Evolutionary conservation across 495 filamentous ascomycete genomes (phyloP).

Genomic region (Copromyces sp.): DNA sequence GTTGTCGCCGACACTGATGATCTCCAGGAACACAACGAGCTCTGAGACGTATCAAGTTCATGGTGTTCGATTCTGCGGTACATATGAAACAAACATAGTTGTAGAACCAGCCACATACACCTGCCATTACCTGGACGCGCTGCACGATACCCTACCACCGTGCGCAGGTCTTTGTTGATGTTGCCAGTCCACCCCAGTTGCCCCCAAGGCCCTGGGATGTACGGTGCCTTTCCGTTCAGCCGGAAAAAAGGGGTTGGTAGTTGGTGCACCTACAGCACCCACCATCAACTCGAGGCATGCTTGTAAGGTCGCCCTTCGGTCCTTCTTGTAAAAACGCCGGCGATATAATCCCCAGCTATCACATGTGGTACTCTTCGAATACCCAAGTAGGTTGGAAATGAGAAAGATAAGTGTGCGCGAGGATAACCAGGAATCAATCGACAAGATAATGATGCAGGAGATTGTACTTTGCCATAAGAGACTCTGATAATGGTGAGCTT

Average conservation of each 20-base stretch:
- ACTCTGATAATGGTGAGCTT: not conserved
- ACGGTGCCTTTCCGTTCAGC: not conserved
- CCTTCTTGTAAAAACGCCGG: not conserved
- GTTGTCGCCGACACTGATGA: conserved; percentile 40
- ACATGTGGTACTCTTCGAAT: too few species aligned
- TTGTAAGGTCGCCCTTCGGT: not conserved
- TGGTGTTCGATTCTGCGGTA: not conserved
- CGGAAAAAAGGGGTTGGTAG: not conserved
- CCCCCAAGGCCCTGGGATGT: not conserved
- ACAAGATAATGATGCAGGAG: not conserved
- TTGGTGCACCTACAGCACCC: not conserved
- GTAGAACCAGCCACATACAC: not conserved
- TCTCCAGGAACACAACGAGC: conserved; percentile 42
- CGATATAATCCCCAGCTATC: not conserved
- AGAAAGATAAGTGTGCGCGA: too few species aligned
- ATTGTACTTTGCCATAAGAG: not conserved
- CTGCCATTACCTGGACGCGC: not conserved
- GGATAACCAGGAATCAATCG: too few species aligned
- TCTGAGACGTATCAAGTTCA: conserved; percentile 18
- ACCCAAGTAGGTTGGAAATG: not conserved
- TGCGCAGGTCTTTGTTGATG: not conserved
- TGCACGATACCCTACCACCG: not conserved
- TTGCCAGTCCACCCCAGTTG: not conserved
- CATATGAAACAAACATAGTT: not conserved
- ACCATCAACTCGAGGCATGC: not conserved